Conservation (phyloP, 352 stramenopile species). For the Globisporangium echinulatum region DNA sequence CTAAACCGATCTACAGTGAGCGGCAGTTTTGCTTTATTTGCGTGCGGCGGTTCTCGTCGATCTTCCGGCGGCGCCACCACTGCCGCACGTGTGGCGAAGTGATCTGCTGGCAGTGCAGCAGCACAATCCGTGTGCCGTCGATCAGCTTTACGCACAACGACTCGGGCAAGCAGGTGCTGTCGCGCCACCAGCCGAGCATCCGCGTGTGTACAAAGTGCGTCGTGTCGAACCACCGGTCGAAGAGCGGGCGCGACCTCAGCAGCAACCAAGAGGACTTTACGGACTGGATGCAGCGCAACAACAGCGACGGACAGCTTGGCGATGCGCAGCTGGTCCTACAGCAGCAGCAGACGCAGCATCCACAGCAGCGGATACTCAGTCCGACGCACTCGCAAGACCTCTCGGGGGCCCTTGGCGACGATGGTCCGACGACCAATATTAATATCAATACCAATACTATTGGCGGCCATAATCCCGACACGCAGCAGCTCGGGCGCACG, state of each 20-base stretch:
- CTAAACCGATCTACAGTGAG: constrained; percentile 23
- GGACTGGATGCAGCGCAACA: constrained; percentile 71
- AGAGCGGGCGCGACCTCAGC: constrained; percentile 48
- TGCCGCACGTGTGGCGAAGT: constrained; percentile 85
- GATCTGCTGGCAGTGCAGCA: constrained; percentile 85
- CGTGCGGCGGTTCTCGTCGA: constrained; percentile 69
- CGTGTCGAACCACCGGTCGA: constrained; percentile 69
- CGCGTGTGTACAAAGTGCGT: constrained; percentile 82
- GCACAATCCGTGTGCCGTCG: constrained; percentile 74
- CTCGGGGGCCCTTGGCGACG: constrained; percentile 30
- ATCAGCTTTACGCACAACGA: constrained; percentile 85
- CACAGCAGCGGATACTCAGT: constrained; percentile 42
- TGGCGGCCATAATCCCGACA: too few relatives aligned
- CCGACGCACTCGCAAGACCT: constrained; percentile 66
- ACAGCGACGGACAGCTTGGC: constrained; percentile 14
- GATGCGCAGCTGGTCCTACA: constrained; percentile 10
- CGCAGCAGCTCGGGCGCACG: constrained; percentile 29
- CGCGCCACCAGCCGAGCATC: constrained; percentile 75
- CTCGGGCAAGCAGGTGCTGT: constrained; percentile 69
- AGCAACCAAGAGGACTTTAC: constrained; percentile 80
- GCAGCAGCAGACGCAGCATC: constrained; percentile 25
- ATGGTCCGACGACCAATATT: too few relatives aligned
- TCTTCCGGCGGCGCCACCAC: constrained; percentile 84
- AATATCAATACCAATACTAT: too few relatives aligned
- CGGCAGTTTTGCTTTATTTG: constrained; percentile 81